phyloP scores from a whole-genome alignment of 441 rosid genomes.

The Cnidoscolus chayamansa region DNA sequence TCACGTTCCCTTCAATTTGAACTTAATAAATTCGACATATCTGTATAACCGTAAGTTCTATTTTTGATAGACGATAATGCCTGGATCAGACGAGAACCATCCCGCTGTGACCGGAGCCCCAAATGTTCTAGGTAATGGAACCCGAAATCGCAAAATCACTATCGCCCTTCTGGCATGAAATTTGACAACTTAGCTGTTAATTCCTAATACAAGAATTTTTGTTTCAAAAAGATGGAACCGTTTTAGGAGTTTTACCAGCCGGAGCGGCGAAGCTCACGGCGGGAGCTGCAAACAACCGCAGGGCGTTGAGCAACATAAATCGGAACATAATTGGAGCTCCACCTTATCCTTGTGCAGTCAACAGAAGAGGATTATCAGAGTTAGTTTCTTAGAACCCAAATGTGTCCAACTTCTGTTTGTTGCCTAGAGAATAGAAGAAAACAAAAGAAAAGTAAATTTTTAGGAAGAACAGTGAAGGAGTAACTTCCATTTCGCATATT shows the following conservation, averaged over 20 bases:
- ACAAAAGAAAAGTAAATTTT: neutral
- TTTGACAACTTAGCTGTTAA: slow-evolving; percentile 9
- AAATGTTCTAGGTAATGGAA: slow-evolving; percentile 43
- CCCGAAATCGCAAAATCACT: neutral
- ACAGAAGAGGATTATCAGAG: slow-evolving; percentile 68
- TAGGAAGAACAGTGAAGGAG: neutral
- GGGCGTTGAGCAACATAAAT: slow-evolving; percentile 67
- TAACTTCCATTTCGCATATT: neutral
- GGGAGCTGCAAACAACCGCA: slow-evolving; percentile 47
- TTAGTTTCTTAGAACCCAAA: slow-evolving; percentile 31
- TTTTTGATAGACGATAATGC: slow-evolving; percentile 43
- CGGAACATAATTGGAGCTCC: slow-evolving; percentile 56
- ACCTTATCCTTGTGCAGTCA: slow-evolving; percentile 56
- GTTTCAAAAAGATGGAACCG: neutral
- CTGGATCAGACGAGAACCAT: slow-evolving; percentile 70
- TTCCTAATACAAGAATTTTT: slow-evolving; percentile 10
- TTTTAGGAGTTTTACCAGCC: slow-evolving; percentile 43
- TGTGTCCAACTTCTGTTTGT: no score
- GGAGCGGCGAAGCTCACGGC: slow-evolving; percentile 54
- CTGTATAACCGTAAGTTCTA: neutral
- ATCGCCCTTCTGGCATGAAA: neutral
- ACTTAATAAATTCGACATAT: neutral
- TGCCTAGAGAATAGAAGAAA: neutral
- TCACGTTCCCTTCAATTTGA: neutral
- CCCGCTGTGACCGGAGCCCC: slow-evolving; percentile 51